Evolutionary conservation across 306 rosid species (phyloP).

Genomic region (Prunus mira): DNA sequence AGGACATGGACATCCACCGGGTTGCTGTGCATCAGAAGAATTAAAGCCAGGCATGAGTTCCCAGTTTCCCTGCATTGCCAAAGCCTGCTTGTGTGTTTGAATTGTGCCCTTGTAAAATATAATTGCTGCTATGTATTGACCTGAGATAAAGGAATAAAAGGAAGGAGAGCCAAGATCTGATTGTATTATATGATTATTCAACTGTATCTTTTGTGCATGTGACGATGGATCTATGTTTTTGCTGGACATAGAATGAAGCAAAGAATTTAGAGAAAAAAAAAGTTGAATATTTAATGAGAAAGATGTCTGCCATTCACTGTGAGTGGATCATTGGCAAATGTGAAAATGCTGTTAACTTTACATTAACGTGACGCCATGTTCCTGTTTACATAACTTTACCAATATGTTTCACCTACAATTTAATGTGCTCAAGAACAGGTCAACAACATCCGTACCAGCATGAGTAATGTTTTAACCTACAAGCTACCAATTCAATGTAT

Average conservation of each 20-base stretch:
- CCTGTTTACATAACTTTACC: too few relatives aligned
- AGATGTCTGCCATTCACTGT: background rate
- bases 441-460: too few relatives aligned
- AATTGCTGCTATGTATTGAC: background rate
- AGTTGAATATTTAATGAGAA: background rate
- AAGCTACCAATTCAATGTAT: too few relatives aligned
- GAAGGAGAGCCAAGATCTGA: background rate
- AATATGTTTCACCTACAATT: too few relatives aligned
- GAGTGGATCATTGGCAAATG: background rate
- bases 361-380: background rate
- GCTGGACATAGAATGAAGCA: background rate
- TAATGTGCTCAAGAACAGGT: too few relatives aligned
- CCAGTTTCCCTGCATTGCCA: background rate
- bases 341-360: background rate
- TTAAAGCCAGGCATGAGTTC: slow-evolving; percentile 16
- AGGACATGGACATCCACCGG: slow-evolving; percentile 96
- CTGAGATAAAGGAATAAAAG: background rate
- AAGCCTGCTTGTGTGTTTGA: background rate
- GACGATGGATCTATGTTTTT: background rate
- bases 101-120: background rate
- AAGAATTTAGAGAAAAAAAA: background rate
- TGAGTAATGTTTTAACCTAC: too few relatives aligned
- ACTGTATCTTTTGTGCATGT: slow-evolving; percentile 5
- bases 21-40: slow-evolving; percentile 92
- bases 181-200: background rate